Percentiles rank a stretch among this genome's conserved stretches.
phyloP scores from a whole-genome alignment of 805 yeast genomes.

The Yarrowia keelungensis region DNA sequence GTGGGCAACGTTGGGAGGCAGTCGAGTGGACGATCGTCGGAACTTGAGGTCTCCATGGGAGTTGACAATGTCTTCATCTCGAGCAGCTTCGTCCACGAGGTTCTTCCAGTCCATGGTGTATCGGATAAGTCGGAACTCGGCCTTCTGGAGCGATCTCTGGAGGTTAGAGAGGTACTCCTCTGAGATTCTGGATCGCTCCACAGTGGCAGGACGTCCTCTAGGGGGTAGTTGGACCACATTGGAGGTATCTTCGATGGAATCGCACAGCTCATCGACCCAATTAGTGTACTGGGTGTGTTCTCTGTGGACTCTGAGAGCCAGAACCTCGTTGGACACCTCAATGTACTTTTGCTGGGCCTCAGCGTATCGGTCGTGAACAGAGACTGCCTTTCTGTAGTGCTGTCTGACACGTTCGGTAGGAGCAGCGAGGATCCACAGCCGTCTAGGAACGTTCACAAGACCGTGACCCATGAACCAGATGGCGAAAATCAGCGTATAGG shows the following conservation, averaged over 20 bases:
- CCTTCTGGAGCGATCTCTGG: slow-evolving; percentile 59
- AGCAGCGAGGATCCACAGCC: slow-evolving; percentile 50
- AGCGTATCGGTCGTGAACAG: slow-evolving; percentile 63
- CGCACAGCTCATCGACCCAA: slow-evolving; percentile 68
- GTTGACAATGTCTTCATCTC: slow-evolving; percentile 64
- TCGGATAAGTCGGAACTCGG: slow-evolving; percentile 61
- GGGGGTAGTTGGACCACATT: slow-evolving; percentile 29
- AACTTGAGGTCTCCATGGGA: slow-evolving; percentile 52
- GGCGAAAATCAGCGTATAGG: slow-evolving; percentile 74
- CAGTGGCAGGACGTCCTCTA: slow-evolving; percentile 37
- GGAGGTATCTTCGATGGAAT: slow-evolving; percentile 50
- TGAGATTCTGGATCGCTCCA: slow-evolving; percentile 46
- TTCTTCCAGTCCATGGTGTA: slow-evolving; percentile 64
- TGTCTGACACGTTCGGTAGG: slow-evolving; percentile 51
- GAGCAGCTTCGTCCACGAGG: slow-evolving; percentile 57
- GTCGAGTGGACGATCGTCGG: slow-evolving; percentile 43
- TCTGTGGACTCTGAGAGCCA: slow-evolving; percentile 55
- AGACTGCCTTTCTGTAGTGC: slow-evolving; percentile 63
- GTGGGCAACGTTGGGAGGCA: slow-evolving; percentile 55
- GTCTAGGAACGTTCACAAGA: slow-evolving; percentile 68
- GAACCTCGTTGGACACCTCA: slow-evolving; percentile 67
- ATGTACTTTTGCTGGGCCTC: slow-evolving; percentile 68
- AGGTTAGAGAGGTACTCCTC: slow-evolving; percentile 59
- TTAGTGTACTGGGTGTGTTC: slow-evolving; percentile 60
- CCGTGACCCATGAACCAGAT: slow-evolving; percentile 90